These are phyloP conservation scores for Neoboletus magnificus DNA, from an alignment of 768 basidiomycete genomes.

Conservation along the genomic window DNA sequence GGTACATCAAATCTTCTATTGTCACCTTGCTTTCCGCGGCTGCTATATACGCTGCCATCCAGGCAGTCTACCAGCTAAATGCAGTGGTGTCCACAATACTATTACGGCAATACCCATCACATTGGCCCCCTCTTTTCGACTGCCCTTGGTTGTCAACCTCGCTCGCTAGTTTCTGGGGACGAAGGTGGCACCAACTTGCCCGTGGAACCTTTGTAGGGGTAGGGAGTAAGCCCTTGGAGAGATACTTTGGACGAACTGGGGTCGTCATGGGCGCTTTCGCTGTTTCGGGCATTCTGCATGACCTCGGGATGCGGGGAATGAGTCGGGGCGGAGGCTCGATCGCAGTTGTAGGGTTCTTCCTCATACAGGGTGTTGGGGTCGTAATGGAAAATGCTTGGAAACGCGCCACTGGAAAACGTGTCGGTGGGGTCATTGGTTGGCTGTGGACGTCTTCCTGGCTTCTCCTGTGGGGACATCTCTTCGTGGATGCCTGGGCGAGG, in stretches of 20 bases:
- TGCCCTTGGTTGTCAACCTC: slow-evolving; percentile 57
- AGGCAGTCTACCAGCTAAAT: slow-evolving; percentile 39
- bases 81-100: slow-evolving; percentile 45
- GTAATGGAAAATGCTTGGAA: slow-evolving; percentile 49
- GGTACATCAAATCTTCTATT: slow-evolving; percentile 41
- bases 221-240: slow-evolving; percentile 44
- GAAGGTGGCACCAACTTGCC: slow-evolving; percentile 68
- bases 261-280: slow-evolving; percentile 56
- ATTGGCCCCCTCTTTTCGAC: slow-evolving; percentile 66
- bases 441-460: slow-evolving; percentile 52
- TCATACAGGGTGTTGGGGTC: slow-evolving; percentile 53
- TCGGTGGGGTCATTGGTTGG: slow-evolving; percentile 47
- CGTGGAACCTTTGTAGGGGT: slow-evolving; percentile 52
- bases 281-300: slow-evolving; percentile 59
- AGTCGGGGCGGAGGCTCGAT: slow-evolving; percentile 47
- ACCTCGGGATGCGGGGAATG: slow-evolving; percentile 57
- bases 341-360: slow-evolving; percentile 48
- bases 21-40: slow-evolving; percentile 45
- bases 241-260: slow-evolving; percentile 46
- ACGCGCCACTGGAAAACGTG: slow-evolving; percentile 40
- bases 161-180: slow-evolving; percentile 59
- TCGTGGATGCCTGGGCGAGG: slow-evolving; percentile 44
- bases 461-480: slow-evolving; percentile 42
- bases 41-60: slow-evolving; percentile 44
- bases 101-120: slow-evolving; percentile 45